Base-by-base conservation (phyloP, 1,284 basidiomycete genomes). In the Cutaneotrichosporon dermatis region DNA sequence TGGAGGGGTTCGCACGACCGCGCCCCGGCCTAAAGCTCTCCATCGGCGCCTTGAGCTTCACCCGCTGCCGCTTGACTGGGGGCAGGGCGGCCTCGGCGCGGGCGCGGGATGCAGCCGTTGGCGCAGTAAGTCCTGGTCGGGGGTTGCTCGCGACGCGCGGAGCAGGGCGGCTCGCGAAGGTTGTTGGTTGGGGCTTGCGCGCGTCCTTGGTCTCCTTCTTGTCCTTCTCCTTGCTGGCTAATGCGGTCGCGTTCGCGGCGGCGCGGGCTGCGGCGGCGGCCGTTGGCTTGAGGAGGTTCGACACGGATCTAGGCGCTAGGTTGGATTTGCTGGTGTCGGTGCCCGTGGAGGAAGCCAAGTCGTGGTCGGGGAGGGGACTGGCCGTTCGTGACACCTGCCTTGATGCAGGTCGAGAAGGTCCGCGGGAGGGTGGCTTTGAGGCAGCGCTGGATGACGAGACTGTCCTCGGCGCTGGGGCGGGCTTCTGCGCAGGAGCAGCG, bases 21-120 rank as follows among this genome's bases (percentile, higher is more conserved):
- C 59, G 55, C 13, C 60, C 51, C 0, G 75, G 74, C 35, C 64
- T 60, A 65, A 77, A 77, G 44, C 64, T 69, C 34, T 75, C 74
- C 33, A 73, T 60, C 12, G 75, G 69, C 3, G 74, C 67, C 61
- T 75, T 76, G 16, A 68, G 65, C 41, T 63, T 64, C 25, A 76
- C 63, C 36, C 66, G 71, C 55, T 74, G 73, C 34, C 67, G 66
- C 59, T 69, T 69, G 4, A 62, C 58, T 4, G 70, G 65, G 4
- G 71, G 67, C 4, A 71, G 60, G 8, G 65, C 55, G 1, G 65
- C 54, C n/a, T 66, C 62, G 12, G 51, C 59, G 12, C 63, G 63
- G 1, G 63, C 63, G 6, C 63, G 64, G 6, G 64, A 62, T 2
- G 64, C 56, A 6, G 61, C 64, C 0, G 60, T 65, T 1, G 64